These are phyloP conservation scores for Fusarium burgessii DNA, from an alignment of 2,329 filamentous ascomycete genomes.

Conservation along the genomic window DNA sequence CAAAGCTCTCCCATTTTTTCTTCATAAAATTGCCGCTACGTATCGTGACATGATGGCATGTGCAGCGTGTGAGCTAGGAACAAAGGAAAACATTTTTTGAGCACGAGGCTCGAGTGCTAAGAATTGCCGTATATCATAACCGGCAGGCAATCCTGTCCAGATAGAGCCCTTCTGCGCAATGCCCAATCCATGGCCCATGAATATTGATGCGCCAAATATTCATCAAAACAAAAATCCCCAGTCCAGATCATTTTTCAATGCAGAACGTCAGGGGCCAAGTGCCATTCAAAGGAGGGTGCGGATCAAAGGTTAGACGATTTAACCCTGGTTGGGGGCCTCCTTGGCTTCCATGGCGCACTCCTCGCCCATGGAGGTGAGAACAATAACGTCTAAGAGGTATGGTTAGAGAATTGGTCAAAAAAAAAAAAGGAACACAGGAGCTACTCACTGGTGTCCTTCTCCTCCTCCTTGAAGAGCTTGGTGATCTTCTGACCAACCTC, in stretches of 20 bases:
- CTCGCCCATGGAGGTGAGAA: constrained; percentile 97
- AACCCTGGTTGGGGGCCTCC: constrained; percentile 75
- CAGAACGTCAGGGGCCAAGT: constrained; percentile 45
- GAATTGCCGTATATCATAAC: constrained; percentile 50
- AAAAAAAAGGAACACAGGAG: background rate
- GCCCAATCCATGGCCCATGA: constrained; percentile 56
- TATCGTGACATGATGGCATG: constrained; percentile 49
- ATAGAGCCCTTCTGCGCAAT: constrained; percentile 56
- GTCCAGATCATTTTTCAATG: constrained; percentile 38
- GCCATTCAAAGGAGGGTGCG: constrained; percentile 44
- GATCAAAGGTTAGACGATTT: constrained; percentile 39
- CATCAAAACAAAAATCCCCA: constrained; percentile 51
- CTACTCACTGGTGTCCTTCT: constrained; percentile 91
- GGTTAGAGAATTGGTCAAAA: constrained; percentile 20
- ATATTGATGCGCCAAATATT: constrained; percentile 52
- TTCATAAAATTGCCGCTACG: constrained; percentile 50
- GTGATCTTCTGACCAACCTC: constrained; percentile 89
- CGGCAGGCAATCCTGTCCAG: constrained; percentile 59
- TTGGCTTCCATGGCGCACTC: constrained; percentile 93
- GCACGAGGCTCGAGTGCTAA: constrained; percentile 32
- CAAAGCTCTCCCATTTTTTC: constrained; percentile 53
- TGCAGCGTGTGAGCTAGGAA: constrained; percentile 52
- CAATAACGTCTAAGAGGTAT: constrained; percentile 79
- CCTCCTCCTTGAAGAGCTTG: constrained; percentile 82
- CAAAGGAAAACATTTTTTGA: constrained; percentile 54